phyloP scores from a whole-genome alignment of 192 early-diverging fungal species.

The Coemansia sp. region DNA sequence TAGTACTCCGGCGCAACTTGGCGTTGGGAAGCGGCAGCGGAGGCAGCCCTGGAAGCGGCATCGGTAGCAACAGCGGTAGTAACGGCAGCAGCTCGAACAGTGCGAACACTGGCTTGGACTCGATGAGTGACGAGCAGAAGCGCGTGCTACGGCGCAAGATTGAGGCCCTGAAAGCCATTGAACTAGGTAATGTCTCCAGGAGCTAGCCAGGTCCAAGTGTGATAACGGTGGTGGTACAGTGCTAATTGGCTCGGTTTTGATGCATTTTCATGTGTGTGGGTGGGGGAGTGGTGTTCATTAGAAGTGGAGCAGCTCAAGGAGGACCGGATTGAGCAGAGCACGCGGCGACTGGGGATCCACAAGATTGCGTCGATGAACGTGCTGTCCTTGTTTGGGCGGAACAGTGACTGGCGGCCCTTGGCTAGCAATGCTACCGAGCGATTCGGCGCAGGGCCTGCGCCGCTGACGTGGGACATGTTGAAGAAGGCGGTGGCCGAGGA shows the following conservation, averaged over 20 bases:
- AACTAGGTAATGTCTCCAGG: constrained; percentile 31
- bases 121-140: constrained; percentile 39
- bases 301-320: constrained; percentile 33
- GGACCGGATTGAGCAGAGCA: constrained; percentile 16
- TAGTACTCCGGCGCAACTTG: constrained; percentile 4
- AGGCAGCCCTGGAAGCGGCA: constrained; percentile 3
- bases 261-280: too few species aligned
- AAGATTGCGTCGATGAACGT: constrained; percentile 22
- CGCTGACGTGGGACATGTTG: constrained; percentile 48
- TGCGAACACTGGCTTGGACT: constrained; percentile 16
- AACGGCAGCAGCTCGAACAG: constrained; percentile 2
- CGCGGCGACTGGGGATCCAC: constrained; percentile 14
- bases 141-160: constrained; percentile 43
- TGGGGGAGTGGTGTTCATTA: constrained; percentile 8
- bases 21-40: neutral
- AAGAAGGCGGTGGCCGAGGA: constrained; percentile 54
- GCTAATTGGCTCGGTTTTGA: too few species aligned
- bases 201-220: neutral
- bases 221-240: neutral
- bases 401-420: constrained; percentile 27
- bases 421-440: neutral
- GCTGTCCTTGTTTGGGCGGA: constrained; percentile 23
- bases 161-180: constrained; percentile 30
- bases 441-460: constrained; percentile 16
- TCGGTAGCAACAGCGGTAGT: neutral